Evolutionary conservation across 257 asterid species (phyloP), one percentile per base, ranked within the genome.

Genomic region (Striga asiatica): DNA sequence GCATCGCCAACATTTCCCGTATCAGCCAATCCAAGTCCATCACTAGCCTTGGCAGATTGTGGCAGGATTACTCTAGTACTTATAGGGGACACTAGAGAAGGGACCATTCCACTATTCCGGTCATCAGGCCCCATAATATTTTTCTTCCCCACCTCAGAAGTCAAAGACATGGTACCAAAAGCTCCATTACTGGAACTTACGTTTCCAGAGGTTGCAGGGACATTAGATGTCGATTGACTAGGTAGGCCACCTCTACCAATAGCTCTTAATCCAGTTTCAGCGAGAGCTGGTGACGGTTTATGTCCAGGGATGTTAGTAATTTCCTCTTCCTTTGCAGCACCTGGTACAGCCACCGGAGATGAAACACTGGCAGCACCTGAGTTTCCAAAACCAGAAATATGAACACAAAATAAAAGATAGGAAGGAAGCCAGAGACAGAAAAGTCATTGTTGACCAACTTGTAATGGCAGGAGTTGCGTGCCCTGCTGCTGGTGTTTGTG

Each of bases 121-220:
- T 92, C 98, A 72, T 92, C 99, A 34, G 93, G 69, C 39, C 81
- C 94, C 62, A 82, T 69, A 31, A 79, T 66, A 66, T 76, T 84
- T 65, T 70, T 81, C 73, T 84, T 92, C 65, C 78, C 80, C 50
- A 79, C 71, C 67, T 92, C 97, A 79, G 95, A 71, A 57, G 76
- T 74, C 59, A 81, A 67, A 54, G 84, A 72, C 65, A 74, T 60
- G 51, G n/a, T n/a, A n/a, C n/a, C n/a, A n/a, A n/a, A n/a, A n/a
- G 80, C 63, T 29, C 83, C 93, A 81, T 69, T 84, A 71, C 76
- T 68, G 52, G 95, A 61, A 43, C 66, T 56, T 10, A 83, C 39
- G 70, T 67, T 75, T 29, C 78, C 80, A 50, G 94, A 62, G 78
- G 70, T 67, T 48, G 76, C 80, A 35, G 77, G 68, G 61, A 61